Evolutionary conservation across 2,329 filamentous ascomycete genomes (phyloP), one percentile per base, ranked within the genome.

Genomic region (Diaporthe humulicola): DNA sequence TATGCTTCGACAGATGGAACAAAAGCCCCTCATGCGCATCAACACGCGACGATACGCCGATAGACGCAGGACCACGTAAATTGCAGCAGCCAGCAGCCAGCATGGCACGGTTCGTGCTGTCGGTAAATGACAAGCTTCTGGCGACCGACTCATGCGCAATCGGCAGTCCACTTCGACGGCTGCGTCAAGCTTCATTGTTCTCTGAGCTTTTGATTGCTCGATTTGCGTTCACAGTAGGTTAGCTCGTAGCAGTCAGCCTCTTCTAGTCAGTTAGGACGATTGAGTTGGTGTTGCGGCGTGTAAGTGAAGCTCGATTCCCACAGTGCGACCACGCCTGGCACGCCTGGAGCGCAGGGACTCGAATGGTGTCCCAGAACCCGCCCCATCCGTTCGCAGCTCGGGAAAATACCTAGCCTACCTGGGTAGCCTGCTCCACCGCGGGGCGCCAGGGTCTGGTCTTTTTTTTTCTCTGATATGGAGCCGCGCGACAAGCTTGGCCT

Each of bases 401-500:
- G 70, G 40, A 60, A 42, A 64, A 54, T 54, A 58, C 38, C 50
- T 58, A 70, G 67, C n/a, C n/a, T n/a, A n/a, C n/a, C n/a, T n/a
- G n/a, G n/a, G n/a, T n/a, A n/a, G n/a, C 58, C 57, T 56, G 38
- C 71, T 28, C 64, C 50, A 70, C 38, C 8, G 22, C 28, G 64
- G 72, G 61, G 61, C 64, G 72, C 71, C 71, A 54, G 71, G 71
- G 38, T 45, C 36, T 45, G 9, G 25, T 19, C 14, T 54, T 8
- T 54, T 19, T 64, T 64, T 54, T 54, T 14, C 36, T 17, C 17
- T 42, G 25, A 50, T 42, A 58, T 73, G 73, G 67, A 66, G 67
- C 73, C 73, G 73, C 73, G 73, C 67, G 73, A 74, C 73, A 71
- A 74, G 66, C 57, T 40, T 72, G 45, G 38, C 48, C 15, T 71